Percentiles rank a stretch among this genome's conserved stretches.
These are phyloP conservation scores for Schizochytrium sp. DNA, from an alignment of 108 stramenopile species.

Conservation along the genomic window DNA sequence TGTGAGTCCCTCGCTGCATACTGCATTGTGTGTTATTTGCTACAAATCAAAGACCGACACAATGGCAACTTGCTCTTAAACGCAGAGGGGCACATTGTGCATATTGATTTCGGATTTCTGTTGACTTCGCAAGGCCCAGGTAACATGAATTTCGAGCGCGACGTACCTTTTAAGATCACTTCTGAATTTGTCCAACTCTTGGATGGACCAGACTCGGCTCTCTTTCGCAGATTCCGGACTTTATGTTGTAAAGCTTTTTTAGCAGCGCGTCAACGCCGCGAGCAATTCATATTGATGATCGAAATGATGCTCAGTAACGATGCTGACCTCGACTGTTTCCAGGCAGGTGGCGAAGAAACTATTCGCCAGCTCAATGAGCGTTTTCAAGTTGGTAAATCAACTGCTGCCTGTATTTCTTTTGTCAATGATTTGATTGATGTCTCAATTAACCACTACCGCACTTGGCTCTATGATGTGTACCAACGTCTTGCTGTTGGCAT, in stretches of 20 bases:
- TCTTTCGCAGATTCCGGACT: slow-evolving; percentile 86
- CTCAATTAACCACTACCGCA: slow-evolving; percentile 93
- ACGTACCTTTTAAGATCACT: slow-evolving; percentile 97
- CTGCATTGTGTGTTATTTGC: slow-evolving; percentile 92
- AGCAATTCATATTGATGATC: slow-evolving; percentile 88
- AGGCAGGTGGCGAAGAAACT: slow-evolving; percentile 73
- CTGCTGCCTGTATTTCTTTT: slow-evolving; percentile 83
- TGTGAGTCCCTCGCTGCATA: slow-evolving; percentile 88
- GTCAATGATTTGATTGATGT: slow-evolving; percentile 89
- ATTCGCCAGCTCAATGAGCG: slow-evolving; percentile 84
- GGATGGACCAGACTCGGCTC: slow-evolving; percentile 87
- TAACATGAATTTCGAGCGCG: slow-evolving; percentile 88
- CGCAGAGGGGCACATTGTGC: slow-evolving; percentile 94
- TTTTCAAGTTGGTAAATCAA: slow-evolving; percentile 85
- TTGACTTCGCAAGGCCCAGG: slow-evolving; percentile 95
- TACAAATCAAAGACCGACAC: slow-evolving; percentile 97
- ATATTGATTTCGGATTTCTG: slow-evolving; percentile 99
- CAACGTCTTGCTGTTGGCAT: slow-evolving; percentile 93
- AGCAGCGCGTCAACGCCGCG: slow-evolving; percentile 83
- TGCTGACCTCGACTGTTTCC: slow-evolving; percentile 92
- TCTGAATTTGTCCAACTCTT: slow-evolving; percentile 94
- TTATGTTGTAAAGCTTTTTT: slow-evolving; percentile 89
- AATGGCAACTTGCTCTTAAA: slow-evolving; percentile 96
- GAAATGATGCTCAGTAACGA: slow-evolving; percentile 93
- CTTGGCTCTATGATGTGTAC: slow-evolving; percentile 94